Conservation (phyloP, 176 grass and related monocot genomes). For the Avena eriantha region DNA sequence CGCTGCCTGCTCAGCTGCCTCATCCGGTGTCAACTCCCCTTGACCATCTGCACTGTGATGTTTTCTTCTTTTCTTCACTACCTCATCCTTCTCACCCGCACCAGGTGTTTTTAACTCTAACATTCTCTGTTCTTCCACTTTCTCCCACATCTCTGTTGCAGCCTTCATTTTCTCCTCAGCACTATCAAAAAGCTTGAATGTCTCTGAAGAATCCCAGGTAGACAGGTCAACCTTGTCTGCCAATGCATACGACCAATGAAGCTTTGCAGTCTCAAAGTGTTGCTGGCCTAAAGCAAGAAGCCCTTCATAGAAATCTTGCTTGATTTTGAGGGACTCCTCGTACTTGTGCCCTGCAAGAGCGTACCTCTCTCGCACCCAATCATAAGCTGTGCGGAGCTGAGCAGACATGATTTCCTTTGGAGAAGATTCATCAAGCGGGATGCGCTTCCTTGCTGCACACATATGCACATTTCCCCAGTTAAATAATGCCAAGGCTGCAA, state of each 20-base stretch:
- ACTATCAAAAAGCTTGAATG: conserved; percentile 80
- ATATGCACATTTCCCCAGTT: conserved; percentile 99
- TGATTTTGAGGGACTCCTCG: conserved; percentile 83
- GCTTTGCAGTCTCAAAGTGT: conserved; percentile 94
- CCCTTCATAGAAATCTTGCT: conserved; percentile 97
- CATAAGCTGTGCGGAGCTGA: conserved; percentile 83
- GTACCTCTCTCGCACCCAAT: conserved; percentile 87
- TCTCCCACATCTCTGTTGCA: conserved; percentile 98
- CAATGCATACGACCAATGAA: conserved; percentile 94
- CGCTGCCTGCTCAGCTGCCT: conserved; percentile 82
- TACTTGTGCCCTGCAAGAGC: conserved; percentile 81
- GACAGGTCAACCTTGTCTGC: conserved; percentile 85
- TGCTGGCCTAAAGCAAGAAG: conserved; percentile 98
- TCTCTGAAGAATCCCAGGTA: conserved; percentile 82
- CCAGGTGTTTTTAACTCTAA: conserved; percentile 69
- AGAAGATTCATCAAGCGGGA: conserved; percentile 89
- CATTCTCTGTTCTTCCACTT: conserved; percentile 88
- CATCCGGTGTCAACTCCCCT: conserved; percentile 70
- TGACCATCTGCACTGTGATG: conserved; percentile 62
- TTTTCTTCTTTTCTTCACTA: conserved; percentile 74
- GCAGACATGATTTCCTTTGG: conserved; percentile 68
- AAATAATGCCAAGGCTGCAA: conserved; percentile 86
- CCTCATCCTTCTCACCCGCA: conserved; percentile 66
- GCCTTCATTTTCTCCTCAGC: conserved; percentile 92
- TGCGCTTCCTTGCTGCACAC: conserved; percentile 94